phyloP scores from a whole-genome alignment of 2,329 filamentous ascomycete species.

The Colletotrichum cereale region DNA sequence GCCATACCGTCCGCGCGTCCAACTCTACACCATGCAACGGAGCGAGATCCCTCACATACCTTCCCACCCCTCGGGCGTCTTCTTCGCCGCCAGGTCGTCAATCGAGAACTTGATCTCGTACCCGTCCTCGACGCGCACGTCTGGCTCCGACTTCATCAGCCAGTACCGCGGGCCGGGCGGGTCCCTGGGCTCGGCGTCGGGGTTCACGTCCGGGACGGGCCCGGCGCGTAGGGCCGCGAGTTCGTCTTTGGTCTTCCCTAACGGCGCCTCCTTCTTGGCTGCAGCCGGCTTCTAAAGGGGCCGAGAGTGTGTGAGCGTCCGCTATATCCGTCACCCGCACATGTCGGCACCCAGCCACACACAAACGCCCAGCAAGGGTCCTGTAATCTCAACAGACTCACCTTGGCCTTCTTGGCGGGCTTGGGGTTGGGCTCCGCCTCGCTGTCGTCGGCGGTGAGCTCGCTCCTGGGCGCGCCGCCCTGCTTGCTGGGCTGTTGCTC shows the following conservation, averaged over 20 bases:
- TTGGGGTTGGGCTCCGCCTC: constrained; percentile 4
- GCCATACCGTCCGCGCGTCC: not conserved
- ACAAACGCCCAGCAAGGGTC: not conserved
- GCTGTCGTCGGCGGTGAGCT: not conserved
- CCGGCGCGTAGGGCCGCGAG: constrained; percentile 35
- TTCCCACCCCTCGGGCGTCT: constrained; percentile 89
- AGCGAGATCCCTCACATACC: constrained; percentile 64
- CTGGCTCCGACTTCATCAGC: constrained; percentile 91
- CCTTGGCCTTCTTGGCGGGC: constrained; percentile 35
- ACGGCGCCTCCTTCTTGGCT: constrained; percentile 18
- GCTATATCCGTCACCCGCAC: not conserved
- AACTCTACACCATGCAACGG: not conserved
- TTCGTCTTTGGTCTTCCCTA: constrained; percentile 31
- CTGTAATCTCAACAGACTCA: not conserved
- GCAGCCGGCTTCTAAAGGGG: constrained; percentile 20
- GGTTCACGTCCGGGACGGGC: constrained; percentile 52
- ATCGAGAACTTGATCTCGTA: constrained; percentile 94
- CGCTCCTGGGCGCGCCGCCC: not conserved
- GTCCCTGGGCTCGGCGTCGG: constrained; percentile 48
- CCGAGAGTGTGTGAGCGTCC: too few relatives aligned
- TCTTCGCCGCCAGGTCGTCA: constrained; percentile 82
- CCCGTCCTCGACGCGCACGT: constrained; percentile 87
- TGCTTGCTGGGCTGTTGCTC: not conserved
- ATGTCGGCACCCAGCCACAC: not conserved
- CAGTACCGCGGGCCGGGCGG: constrained; percentile 70